Evolutionary conservation across 2,329 filamentous ascomycete species (phyloP), one percentile per base, ranked within the genome.

Genomic region (Penicillium sp.): DNA sequence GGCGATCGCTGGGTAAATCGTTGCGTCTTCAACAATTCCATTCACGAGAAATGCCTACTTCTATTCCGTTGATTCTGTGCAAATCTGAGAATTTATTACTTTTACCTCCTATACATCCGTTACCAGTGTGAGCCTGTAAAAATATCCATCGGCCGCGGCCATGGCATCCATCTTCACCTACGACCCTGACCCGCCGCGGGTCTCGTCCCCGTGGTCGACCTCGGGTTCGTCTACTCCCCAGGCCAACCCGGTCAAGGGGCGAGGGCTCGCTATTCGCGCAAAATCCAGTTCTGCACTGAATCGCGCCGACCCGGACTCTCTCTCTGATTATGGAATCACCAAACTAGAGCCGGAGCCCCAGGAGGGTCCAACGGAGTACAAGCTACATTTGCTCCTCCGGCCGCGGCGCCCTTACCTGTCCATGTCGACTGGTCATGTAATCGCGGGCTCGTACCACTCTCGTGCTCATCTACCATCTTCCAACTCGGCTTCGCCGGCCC

Each of bases 81-180:
- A 40, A 40, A 15, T 40, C 38, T 15, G 6, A 25, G 25, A 32
- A 20, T 39, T 29, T 39, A 28, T 35, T 28, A 15, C 25, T 32
- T 27, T 27, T 41, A 46, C 18, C 27, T 33, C 49, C 28, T 55
- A 55, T 56, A 59, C 32, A 42, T 43, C 38, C 41, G 46, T 46
- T 51, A 37, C 42, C 50, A 1, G 43, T 48, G 25, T 60, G 43
- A 58, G 35, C 25, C 39, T 42, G 50, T 50, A 47, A 25, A 28
- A 47, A 9, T 18, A 6, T 35, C 12, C 20, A 44, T 46, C 49
- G 40, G 47, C 44, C 24, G 20, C 41, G 28, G 29, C 32, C 54
- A 95, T 93, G 88, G 92, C 93, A 50, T 96, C 92, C 10, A 89
- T 98, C 59, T 98, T 98, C 68, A 96, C 92, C 0, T 98, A 88